Evolutionary conservation across 306 rosid genomes (phyloP).

Genomic region (Chamaecrista fasciculata): DNA sequence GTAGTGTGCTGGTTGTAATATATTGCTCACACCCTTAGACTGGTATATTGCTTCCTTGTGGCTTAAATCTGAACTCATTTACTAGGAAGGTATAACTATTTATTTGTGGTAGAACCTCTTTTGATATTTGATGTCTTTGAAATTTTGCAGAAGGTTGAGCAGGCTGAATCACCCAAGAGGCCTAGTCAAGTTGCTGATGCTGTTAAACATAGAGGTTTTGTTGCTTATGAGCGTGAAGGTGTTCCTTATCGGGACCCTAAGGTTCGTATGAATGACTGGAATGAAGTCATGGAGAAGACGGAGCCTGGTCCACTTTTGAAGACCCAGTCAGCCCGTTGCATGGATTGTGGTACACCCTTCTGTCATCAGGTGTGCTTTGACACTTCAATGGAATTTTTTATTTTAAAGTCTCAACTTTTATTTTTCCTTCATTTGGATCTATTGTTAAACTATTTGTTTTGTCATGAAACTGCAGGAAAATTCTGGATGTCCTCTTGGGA

Average conservation of each 20-base stretch:
- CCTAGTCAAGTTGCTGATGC: slow-evolving; percentile 71
- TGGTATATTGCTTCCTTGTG: background rate
- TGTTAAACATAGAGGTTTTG: slow-evolving; percentile 86
- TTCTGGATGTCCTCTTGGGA: slow-evolving; percentile 98
- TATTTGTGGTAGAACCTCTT: background rate
- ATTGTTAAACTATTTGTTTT: slow-evolving; percentile 5
- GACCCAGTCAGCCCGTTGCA: slow-evolving; percentile 98
- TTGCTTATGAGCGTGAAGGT: slow-evolving; percentile 94
- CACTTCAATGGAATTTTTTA: background rate
- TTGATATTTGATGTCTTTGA: slow-evolving; percentile 25
- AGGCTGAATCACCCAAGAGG: slow-evolving; percentile 54
- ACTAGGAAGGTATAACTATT: background rate
- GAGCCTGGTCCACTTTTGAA: slow-evolving; percentile 92
- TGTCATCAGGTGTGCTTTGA: slow-evolving; percentile 79
- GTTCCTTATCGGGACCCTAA: slow-evolving; percentile 90
- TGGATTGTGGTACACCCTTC: slow-evolving; percentile 99
- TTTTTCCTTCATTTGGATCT: background rate
- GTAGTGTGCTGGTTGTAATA: background rate
- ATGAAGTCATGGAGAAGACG: slow-evolving; percentile 87
- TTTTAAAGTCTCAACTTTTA: background rate
- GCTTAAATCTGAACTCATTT: background rate
- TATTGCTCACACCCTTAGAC: background rate
- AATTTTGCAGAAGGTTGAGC: slow-evolving; percentile 16
- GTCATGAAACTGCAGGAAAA: slow-evolving; percentile 64
- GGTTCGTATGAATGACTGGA: slow-evolving; percentile 83